Evolutionary conservation across 208 protist species (phyloP).

Genomic region (Tritrichomonas foetus): DNA sequence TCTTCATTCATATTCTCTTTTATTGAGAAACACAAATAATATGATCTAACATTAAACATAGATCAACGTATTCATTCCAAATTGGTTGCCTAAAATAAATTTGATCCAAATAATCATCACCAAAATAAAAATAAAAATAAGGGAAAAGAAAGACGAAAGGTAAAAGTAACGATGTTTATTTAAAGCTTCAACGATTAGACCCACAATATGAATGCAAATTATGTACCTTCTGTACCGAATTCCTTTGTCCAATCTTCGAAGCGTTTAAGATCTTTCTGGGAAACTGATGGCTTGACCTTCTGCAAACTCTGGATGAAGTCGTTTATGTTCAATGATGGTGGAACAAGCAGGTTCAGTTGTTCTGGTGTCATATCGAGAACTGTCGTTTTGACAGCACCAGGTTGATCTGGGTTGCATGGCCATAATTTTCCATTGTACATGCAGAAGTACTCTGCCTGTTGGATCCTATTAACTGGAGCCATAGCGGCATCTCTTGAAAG

Average conservation of each 20-base stretch:
- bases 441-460: not conserved
- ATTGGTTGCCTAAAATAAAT: too few relatives aligned
- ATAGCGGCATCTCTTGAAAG: slow-evolving; percentile 50
- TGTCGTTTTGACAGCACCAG: not conserved
- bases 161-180: too few relatives aligned
- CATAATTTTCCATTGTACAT: not conserved
- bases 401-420: not conserved
- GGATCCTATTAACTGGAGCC: not conserved
- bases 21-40: too few relatives aligned
- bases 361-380: not conserved
- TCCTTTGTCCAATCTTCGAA: slow-evolving; percentile 1
- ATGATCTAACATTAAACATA: too few relatives aligned
- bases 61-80: too few relatives aligned
- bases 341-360: not conserved
- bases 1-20: too few relatives aligned
- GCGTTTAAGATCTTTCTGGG: not conserved
- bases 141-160: too few relatives aligned
- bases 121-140: too few relatives aligned
- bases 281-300: not conserved
- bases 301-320: not conserved
- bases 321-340: not conserved
- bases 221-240: slow-evolving; percentile 36
- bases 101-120: too few relatives aligned
- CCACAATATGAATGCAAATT: too few relatives aligned
- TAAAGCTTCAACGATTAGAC: too few relatives aligned